These are phyloP conservation scores for Candida ulmi DNA, from an alignment of 805 yeast genomes.

Conservation along the genomic window DNA sequence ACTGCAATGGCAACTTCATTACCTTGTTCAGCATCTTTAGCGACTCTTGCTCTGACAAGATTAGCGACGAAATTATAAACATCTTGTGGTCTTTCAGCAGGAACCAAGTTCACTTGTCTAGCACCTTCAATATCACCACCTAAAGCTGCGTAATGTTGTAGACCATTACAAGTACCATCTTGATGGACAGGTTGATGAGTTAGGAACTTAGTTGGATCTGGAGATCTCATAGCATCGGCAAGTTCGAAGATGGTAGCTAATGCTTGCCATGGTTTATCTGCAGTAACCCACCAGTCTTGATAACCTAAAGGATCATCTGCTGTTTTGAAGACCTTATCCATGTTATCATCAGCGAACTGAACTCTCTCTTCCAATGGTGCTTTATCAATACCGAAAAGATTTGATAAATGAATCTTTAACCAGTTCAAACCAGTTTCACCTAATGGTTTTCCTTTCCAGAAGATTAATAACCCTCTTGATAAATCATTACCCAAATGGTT, in stretches of 20 bases:
- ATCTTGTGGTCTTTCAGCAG: constrained; percentile 70
- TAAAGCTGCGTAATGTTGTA: constrained; percentile 82
- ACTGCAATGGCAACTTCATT: constrained; percentile 41
- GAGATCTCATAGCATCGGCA: constrained; percentile 51
- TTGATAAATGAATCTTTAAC: constrained; percentile 73
- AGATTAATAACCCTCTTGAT: constrained; percentile 63
- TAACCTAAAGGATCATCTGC: constrained; percentile 59
- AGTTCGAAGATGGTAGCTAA: constrained; percentile 66
- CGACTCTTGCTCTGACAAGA: constrained; percentile 51
- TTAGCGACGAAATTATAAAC: constrained; percentile 69
- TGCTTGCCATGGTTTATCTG: constrained; percentile 84
- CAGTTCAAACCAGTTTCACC: constrained; percentile 64
- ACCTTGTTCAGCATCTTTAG: constrained; percentile 47
- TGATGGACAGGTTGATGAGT: constrained; percentile 79
- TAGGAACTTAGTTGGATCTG: constrained; percentile 58
- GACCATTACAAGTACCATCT: constrained; percentile 84
- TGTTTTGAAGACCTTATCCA: constrained; percentile 48
- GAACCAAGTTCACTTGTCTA: constrained; percentile 66
- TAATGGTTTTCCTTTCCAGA: constrained; percentile 71
- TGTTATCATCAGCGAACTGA: constrained; percentile 49
- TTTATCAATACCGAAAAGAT: constrained; percentile 71
- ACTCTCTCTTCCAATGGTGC: constrained; percentile 61
- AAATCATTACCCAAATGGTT: constrained; percentile 78
- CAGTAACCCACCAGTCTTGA: constrained; percentile 61
- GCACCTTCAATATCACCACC: constrained; percentile 88